These are phyloP conservation scores for Lichtheimia ornata DNA, from an alignment of 371 early-diverging fungal genomes.

Conservation along the genomic window DNA sequence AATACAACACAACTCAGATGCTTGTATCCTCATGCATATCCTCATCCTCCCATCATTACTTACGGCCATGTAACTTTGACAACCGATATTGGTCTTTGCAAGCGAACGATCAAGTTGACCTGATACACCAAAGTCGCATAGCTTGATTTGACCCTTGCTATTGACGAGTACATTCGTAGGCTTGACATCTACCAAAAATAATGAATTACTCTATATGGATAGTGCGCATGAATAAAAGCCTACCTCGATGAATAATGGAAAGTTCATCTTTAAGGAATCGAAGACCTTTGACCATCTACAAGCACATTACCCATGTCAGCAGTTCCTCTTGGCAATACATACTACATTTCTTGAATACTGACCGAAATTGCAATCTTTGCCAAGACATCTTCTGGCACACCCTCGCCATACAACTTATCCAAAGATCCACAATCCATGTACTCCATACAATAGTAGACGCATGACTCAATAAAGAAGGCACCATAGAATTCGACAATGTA, in stretches of 20 bases:
- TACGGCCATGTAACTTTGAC: conserved; percentile 95
- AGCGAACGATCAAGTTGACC: conserved; percentile 88
- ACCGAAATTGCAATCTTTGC: conserved; percentile 77
- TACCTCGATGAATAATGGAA: conserved; percentile 85
- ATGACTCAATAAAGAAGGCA: conserved; percentile 95
- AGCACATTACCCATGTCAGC: background rate
- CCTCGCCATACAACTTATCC: conserved; percentile 81
- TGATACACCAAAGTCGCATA: conserved; percentile 91
- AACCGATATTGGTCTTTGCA: conserved; percentile 93
- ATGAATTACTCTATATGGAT: background rate
- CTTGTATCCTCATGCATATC: no score
- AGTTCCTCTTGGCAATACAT: no score
- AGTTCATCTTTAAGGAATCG: conserved; percentile 88
- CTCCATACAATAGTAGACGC: conserved; percentile 93
- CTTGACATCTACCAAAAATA: conserved; percentile 75
- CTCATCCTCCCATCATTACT: conserved; percentile 11
- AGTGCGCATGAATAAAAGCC: background rate
- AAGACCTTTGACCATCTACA: conserved; percentile 84
- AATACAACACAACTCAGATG: no score
- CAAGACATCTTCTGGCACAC: conserved; percentile 83
- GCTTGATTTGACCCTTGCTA: conserved; percentile 83
- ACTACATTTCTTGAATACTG: conserved; percentile 14
- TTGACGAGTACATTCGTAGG: conserved; percentile 94
- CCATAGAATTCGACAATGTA: conserved; percentile 97
- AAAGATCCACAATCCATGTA: conserved; percentile 96